Conservation (phyloP, 805 yeast genomes). For the Isabelozyma heimii region DNA sequence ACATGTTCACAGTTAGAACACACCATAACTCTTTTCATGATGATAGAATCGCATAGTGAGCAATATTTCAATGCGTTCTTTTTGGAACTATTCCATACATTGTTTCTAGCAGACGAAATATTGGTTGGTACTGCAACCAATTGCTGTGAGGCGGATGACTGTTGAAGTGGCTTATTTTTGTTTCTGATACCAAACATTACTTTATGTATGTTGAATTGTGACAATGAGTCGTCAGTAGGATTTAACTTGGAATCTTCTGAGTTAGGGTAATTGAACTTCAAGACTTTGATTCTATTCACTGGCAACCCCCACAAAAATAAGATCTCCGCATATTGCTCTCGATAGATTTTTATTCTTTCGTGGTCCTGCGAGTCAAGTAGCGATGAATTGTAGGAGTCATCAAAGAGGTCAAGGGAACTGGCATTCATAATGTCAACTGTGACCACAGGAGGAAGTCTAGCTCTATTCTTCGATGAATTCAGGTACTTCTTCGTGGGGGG, state of each 20-base stretch:
- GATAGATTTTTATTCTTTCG: conserved; percentile 36
- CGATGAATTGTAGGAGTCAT: conserved; percentile 37
- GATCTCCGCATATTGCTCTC: conserved; percentile 75
- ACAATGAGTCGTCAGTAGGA: conserved; percentile 6
- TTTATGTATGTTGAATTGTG: conserved; percentile 30
- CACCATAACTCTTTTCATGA: conserved; percentile 57
- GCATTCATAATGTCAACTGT: conserved; percentile 47
- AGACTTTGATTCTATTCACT: conserved; percentile 70
- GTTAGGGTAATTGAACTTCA: conserved; percentile 60
- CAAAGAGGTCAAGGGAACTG: conserved; percentile 42
- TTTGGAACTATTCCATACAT: conserved; percentile 30
- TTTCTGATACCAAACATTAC: conserved; percentile 31
- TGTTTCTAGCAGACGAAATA: conserved; percentile 16
- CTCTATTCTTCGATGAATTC: conserved; percentile 13
- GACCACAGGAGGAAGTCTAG: conserved; percentile 27
- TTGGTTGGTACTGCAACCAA: conserved; percentile 23
- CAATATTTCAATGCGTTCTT: conserved; percentile 45
- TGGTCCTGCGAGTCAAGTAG: conserved; percentile 40
- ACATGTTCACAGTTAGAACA: conserved; percentile 80
- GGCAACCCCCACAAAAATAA: conserved; percentile 82
- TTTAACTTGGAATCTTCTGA: conserved; percentile 4
- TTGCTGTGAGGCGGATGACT: conserved; percentile 14
- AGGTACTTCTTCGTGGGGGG: conserved; percentile 1
- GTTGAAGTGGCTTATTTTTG: conserved; percentile 9
- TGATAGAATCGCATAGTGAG: conserved; percentile 60